A percentile compares a stretch with the other conserved stretches of the same genome.
Conservation (phyloP, 768 basidiomycete genomes). For the Fistulinella prunicolor region DNA sequence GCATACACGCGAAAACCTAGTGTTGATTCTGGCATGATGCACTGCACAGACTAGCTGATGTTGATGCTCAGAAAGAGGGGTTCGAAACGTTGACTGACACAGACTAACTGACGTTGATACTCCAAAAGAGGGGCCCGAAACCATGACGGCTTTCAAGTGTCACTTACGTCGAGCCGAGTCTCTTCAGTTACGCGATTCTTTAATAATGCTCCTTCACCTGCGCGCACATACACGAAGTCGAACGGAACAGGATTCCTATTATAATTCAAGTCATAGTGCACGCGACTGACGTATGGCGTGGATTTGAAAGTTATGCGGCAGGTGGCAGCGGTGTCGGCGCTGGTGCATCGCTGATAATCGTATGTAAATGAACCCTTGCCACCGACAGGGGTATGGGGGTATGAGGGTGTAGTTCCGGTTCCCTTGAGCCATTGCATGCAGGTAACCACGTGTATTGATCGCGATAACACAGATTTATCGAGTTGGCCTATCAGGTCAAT, state of each 20-base stretch:
- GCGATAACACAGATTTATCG: slow-evolving; percentile 7
- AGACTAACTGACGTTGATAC: background rate
- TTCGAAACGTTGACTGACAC: background rate
- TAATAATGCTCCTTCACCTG: background rate
- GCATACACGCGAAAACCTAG: background rate
- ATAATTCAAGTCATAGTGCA: slow-evolving; percentile 1
- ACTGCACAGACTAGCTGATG: background rate
- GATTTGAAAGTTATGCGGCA: slow-evolving; percentile 5
- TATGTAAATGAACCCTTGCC: background rate
- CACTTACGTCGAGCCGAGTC: slow-evolving; percentile 8
- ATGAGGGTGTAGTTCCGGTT: background rate
- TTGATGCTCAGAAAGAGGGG: background rate
- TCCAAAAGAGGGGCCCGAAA: background rate
- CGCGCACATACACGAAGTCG: background rate
- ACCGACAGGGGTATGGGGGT: slow-evolving; percentile 20
- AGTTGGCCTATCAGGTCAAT: slow-evolving; percentile 12
- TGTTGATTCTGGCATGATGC: background rate
- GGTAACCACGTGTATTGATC: slow-evolving; percentile 21
- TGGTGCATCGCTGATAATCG: slow-evolving; percentile 10
- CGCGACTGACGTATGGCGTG: slow-evolving; percentile 8
- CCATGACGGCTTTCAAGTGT: background rate
- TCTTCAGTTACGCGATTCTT: background rate
- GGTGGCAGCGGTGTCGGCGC: slow-evolving; percentile 2
- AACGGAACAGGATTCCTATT: background rate
- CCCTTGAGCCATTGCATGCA: slow-evolving; percentile 11